A percentile compares a stretch with the other conserved stretches of the same genome.
Evolutionary conservation across 108 stramenopile genomes (phyloP).

Genomic region (Phaeodactylum tricornutum): DNA sequence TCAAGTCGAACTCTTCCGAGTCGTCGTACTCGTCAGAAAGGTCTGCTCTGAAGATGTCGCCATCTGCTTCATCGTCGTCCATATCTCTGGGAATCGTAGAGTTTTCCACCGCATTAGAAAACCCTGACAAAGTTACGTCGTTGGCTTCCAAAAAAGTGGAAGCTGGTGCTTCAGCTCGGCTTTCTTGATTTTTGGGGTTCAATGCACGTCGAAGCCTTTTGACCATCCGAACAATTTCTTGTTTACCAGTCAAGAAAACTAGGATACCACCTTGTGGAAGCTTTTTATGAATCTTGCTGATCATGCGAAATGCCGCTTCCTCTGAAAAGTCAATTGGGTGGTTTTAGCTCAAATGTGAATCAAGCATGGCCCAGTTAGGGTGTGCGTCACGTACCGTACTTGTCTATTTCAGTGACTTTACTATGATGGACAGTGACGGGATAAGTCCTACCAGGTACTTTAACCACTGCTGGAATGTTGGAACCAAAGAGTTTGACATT

Average conservation of each 20-base stretch:
- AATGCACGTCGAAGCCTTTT: conserved; percentile 47
- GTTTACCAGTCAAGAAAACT: conserved; percentile 94
- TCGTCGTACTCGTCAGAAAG: too few species aligned
- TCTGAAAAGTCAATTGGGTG: conserved; percentile 17
- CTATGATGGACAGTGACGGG: conserved; percentile 96
- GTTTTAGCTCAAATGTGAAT: background rate
- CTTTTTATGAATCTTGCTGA: conserved; percentile 83
- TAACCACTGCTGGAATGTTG: conserved; percentile 60
- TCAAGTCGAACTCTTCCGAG: conserved; percentile 26
- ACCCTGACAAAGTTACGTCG: background rate
- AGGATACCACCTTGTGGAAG: conserved; percentile 89
- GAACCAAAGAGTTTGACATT: conserved; percentile 77
- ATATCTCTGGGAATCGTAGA: conserved; percentile 68
- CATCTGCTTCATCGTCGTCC: conserved; percentile 84
- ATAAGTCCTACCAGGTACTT: conserved; percentile 84
- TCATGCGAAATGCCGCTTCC: conserved; percentile 63
- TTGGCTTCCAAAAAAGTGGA: background rate
- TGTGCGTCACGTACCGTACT: conserved; percentile 69
- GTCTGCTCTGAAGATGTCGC: conserved; percentile 35
- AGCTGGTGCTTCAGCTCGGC: background rate
- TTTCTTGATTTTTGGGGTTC: too few species aligned
- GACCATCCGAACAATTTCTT: conserved; percentile 86
- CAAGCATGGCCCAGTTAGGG: background rate
- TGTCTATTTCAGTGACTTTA: conserved; percentile 87
- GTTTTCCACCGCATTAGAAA: too few species aligned